Evolutionary conservation across 371 early-diverging fungal species (phyloP).

Genomic region (Smittium mucronatum): DNA sequence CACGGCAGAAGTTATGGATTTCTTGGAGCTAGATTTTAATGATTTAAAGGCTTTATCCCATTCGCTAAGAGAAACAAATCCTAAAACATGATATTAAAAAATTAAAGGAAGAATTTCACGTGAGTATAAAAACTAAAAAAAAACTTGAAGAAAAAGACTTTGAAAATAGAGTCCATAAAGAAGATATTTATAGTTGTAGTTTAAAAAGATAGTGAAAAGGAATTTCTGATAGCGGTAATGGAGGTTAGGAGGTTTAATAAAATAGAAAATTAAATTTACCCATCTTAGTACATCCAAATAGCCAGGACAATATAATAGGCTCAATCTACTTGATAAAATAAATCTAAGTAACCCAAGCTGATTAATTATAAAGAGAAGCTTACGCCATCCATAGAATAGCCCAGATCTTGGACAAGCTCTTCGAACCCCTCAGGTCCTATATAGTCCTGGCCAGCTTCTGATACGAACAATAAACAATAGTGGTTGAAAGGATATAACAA

Average conservation of each 20-base stretch:
- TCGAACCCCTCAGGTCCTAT: constrained; percentile 27
- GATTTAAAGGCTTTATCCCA: neutral
- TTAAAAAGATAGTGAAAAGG: no score
- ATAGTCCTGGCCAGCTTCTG: constrained; percentile 36
- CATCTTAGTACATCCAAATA: constrained; percentile 6
- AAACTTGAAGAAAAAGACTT: no score
- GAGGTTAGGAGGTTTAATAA: neutral
- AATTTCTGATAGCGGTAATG: no score
- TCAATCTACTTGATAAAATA: constrained; percentile 1
- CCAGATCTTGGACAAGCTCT: constrained; percentile 20
- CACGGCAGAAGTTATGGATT: neutral
- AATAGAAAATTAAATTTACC: neutral
- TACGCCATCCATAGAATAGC: constrained; percentile 18
- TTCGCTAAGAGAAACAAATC: neutral
- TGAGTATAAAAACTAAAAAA: no score
- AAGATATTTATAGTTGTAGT: no score
- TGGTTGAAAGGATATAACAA: no score
- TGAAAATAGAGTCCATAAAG: no score
- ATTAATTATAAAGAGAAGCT: neutral
- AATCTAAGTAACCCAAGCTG: neutral
- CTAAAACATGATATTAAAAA: neutral
- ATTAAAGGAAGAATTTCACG: neutral
- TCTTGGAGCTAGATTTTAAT: neutral
- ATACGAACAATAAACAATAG: constrained; percentile 20
- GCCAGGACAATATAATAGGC: constrained; percentile 4